Evolutionary conservation across 371 early-diverging fungal species (phyloP).

Genomic region (Apophysomyces variabilis): DNA sequence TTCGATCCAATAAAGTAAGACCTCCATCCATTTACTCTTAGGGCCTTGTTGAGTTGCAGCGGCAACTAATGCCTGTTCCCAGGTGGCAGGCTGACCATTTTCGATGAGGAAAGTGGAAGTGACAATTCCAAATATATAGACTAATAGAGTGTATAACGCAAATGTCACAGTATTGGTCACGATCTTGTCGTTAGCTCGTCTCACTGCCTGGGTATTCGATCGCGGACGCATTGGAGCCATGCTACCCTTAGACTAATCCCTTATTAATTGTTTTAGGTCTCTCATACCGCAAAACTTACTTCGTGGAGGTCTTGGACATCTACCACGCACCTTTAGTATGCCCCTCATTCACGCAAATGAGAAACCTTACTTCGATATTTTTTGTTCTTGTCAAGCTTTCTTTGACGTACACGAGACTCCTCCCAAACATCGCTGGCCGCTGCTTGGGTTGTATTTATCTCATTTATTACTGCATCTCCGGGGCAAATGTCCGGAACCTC

Average conservation of each 20-base stretch:
- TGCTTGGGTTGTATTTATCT: conserved; percentile 23
- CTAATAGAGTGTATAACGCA: conserved; percentile 56
- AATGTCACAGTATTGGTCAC: conserved; percentile 58
- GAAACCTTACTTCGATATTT: conserved; percentile 25
- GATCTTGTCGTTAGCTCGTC: conserved; percentile 39
- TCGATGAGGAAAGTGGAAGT: conserved; percentile 59
- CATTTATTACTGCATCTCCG: conserved; percentile 19
- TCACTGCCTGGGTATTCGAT: conserved; percentile 9
- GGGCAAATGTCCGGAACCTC: background rate
- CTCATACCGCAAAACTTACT: conserved; percentile 22
- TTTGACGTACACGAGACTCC: conserved; percentile 37
- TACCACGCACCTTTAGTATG: background rate
- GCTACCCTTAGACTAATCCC: conserved; percentile 13
- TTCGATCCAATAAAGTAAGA: conserved; percentile 53
- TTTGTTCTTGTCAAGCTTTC: conserved; percentile 32
- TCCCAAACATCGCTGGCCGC: conserved; percentile 35
- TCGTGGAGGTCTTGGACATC: conserved; percentile 41
- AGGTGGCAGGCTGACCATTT: conserved; percentile 32
- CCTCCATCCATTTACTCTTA: conserved; percentile 48
- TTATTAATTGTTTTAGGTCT: background rate
- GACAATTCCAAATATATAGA: conserved; percentile 62
- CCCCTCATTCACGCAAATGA: background rate
- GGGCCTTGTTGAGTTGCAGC: conserved; percentile 40
- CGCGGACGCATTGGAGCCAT: background rate
- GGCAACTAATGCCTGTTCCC: conserved; percentile 44